A percentile compares a stretch with the other conserved stretches of the same genome.
These are phyloP conservation scores for Staphylotrichum tortipilum DNA, from an alignment of 495 filamentous ascomycete species.

Conservation along the genomic window DNA sequence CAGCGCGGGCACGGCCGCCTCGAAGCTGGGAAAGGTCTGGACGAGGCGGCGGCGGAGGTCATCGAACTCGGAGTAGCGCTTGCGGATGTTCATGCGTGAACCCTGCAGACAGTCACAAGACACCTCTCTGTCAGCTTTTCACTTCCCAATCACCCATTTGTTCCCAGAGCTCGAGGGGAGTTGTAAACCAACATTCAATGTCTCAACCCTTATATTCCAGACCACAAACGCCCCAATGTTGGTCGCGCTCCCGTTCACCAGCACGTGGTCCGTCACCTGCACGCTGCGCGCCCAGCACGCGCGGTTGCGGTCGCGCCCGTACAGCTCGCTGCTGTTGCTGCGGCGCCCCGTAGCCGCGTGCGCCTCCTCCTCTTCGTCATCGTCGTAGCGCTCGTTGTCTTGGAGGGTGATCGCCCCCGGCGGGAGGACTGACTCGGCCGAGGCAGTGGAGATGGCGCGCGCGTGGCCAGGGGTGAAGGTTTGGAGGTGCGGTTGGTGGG, in stretches of 20 bases:
- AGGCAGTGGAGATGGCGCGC: slow-evolving; percentile 31
- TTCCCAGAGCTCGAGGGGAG: not conserved
- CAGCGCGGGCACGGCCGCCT: slow-evolving; percentile 46
- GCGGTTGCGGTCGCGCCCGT: slow-evolving; percentile 36
- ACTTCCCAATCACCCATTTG: not conserved
- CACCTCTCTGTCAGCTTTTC: too few relatives aligned
- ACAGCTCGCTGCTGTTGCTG: slow-evolving; percentile 15
- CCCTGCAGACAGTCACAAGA: slow-evolving; percentile 31
- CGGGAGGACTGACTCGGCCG: slow-evolving; percentile 36
- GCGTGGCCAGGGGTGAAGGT: not conserved
- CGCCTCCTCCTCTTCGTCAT: slow-evolving; percentile 17
- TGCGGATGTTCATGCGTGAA: slow-evolving; percentile 45
- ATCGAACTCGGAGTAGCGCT: slow-evolving; percentile 53
- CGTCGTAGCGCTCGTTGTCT: slow-evolving; percentile 42
- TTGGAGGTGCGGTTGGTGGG: too few relatives aligned
- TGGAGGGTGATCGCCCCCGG: slow-evolving; percentile 43
- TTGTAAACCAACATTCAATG: slow-evolving; percentile 30
- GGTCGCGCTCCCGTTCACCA: slow-evolving; percentile 42
- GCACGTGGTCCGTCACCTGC: slow-evolving; percentile 41
- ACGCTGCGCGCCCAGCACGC: slow-evolving; percentile 52
- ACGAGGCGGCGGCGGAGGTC: slow-evolving; percentile 41
- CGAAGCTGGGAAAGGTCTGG: slow-evolving; percentile 45
- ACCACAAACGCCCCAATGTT: slow-evolving; percentile 51
- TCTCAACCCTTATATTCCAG: slow-evolving; percentile 48
- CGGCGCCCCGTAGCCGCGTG: too few relatives aligned